Base-by-base conservation (phyloP, 2,329 filamentous ascomycete species). In the Aspergillus puulaauensis region DNA sequence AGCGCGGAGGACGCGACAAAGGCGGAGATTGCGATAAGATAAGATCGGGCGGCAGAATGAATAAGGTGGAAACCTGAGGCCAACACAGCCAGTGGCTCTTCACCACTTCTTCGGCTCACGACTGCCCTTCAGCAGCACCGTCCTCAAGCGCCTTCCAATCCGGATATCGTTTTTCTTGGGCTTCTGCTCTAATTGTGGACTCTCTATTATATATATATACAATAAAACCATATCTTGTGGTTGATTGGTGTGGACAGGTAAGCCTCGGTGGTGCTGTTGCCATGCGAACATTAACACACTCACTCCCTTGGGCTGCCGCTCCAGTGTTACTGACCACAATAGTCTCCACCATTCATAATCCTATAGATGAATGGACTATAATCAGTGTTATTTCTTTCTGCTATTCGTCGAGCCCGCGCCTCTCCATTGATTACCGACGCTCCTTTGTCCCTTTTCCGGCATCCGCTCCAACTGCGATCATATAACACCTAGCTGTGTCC, bases 11-110 rank as follows among this genome's bases (percentile, higher is more conserved):
- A 59, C 47, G 54, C 54, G 48, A 56, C 54, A 60, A 67, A 66
- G 66, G 71, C 68, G 70, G 70, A 73, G 70, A 70, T 70, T 61
- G n/a, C 64, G 70, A 73, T 73, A 73, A 73, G 69, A 67, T 67
- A 67, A 67, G 65, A 67, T 67, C 54, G 44, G 57, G 56, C 62
- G 62, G 66, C 56, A 58, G 56, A 50, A 54, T 54, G 51, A 56
- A 56, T 45, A 56, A 51, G 27, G 46, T 51, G 39, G 45, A 54
- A 51, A 46, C 56, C 56, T 54, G 23, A 58, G 56, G 56, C 56
- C 50, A 54, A 35, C 39, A 58, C 46, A 21, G 14, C 46, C 44
- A 45, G 51, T 46, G 51, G 56, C 56, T 58, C 56, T 58, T 54
- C 33, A 48, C 50, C 33, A 54, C 45, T 53, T 54, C 51, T 53